These are phyloP conservation scores for Flaveria brownii DNA, from an alignment of 129 eudicot genomes.

Conservation along the genomic window DNA sequence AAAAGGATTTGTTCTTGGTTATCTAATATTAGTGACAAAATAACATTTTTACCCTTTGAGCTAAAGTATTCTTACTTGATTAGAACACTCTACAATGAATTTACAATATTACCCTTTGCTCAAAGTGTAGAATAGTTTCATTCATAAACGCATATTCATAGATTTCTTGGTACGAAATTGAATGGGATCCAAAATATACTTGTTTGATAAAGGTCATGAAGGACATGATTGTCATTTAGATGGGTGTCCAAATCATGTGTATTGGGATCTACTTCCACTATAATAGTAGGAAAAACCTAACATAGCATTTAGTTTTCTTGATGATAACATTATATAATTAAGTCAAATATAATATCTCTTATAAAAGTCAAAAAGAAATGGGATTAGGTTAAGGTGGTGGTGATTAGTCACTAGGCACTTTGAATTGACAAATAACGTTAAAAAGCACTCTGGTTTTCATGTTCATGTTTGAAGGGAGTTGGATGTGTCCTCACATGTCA, in stretches of 20 bases:
- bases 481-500: constrained; percentile 42
- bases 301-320: constrained; percentile 28
- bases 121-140: no score
- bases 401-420: constrained; percentile 33
- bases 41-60: constrained; percentile 19
- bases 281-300: constrained; percentile 26
- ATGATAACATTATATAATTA: constrained; percentile 32
- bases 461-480: constrained; percentile 16
- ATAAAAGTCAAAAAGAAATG: constrained; percentile 34
- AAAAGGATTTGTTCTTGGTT: constrained; percentile 28
- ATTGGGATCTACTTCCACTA: constrained; percentile 40
- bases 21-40: constrained; percentile 11
- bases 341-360: constrained; percentile 18
- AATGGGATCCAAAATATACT: background rate
- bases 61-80: background rate
- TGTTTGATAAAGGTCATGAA: constrained; percentile 2
- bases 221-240: constrained; percentile 13
- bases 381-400: constrained; percentile 35
- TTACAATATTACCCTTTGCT: constrained; percentile 6
- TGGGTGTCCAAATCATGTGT: constrained; percentile 40
- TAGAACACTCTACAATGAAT: background rate
- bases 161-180: no score
- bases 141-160: no score
- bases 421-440: constrained; percentile 17
- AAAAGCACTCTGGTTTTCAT: constrained; percentile 21